Base-by-base conservation (phyloP, 2,329 filamentous ascomycete genomes). In the Alternaria gaisen region DNA sequence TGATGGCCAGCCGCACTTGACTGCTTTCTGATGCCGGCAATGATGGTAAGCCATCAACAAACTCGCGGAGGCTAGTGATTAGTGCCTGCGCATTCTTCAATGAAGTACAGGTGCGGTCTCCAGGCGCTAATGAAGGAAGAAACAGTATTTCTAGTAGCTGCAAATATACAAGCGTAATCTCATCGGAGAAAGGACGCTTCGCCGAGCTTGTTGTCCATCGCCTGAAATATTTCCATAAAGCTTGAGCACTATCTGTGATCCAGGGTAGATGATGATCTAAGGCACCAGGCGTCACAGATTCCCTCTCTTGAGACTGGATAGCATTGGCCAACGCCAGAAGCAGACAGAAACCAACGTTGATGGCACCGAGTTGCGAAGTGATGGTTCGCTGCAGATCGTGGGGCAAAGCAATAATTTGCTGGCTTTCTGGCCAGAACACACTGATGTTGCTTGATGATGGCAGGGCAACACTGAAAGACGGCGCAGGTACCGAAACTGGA, bases 381-480 rank as follows among this genome's bases (percentile, higher is more conserved):
- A 77, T 63, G 5, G 57, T 69, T 32, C 65, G 70, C 48, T 82
- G 81, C 40, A 77, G 73, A 22, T 77, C 77, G 38, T 80, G 75
- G 11, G 81, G 80, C 18, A 82, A 63, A 6, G 80, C 79, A 56
- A 83, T 75, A 11, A 77, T 70, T 32, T 77, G 72, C 40, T 81
- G 76, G 46, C 78, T 76, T 26, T 79, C 72, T 11, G 70, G 77
- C 74, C 71, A 82, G 38, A 79, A 74, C 46, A 68, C 76, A 56
- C 62, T 75, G 20, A 79, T 77, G 58, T 73, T 77, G 44, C 75
- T 75, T 16, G 77, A 77, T 36, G 81, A 76, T 22, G 82, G 82
- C 18, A 83, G 56, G 16, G 63, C 65, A 16, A 80, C 52, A 18
- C 64, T 68, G 41, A 80, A 72, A 8, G 65, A 56, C 9, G 60